Evolutionary conservation across 257 asterid genomes (phyloP).

Genomic region (Fraxinus anomala): DNA sequence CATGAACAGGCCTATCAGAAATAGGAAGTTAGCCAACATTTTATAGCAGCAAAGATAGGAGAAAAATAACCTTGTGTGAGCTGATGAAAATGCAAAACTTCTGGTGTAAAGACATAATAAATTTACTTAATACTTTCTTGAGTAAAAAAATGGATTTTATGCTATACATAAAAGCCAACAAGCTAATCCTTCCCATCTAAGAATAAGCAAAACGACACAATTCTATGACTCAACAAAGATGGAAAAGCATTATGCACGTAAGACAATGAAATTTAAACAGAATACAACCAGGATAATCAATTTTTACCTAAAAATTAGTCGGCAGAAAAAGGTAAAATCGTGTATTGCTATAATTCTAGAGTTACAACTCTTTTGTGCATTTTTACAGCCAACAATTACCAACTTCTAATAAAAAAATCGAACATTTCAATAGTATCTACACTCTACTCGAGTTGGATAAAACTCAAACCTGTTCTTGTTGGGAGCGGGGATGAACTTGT

Average conservation of each 20-base stretch:
- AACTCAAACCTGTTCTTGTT: too few species aligned
- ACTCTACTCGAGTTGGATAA: too few species aligned
- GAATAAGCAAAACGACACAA: constrained; percentile 19
- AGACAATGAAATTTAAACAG: too few species aligned
- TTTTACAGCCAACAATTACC: too few species aligned
- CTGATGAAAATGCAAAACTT: neutral
- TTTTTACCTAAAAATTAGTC: too few species aligned
- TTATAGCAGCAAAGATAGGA: constrained; percentile 16
- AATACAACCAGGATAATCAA: too few species aligned
- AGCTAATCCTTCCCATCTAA: neutral
- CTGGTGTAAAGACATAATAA: neutral
- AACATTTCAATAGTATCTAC: too few species aligned
- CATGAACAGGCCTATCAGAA: constrained; percentile 84
- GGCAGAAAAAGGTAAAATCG: too few species aligned
- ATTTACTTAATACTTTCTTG: constrained; percentile 15
- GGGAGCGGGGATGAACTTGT: too few species aligned
- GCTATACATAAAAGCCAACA: constrained; percentile 2
- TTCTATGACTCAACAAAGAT: constrained; percentile 38
- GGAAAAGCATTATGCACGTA: neutral
- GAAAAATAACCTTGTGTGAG: constrained; percentile 11
- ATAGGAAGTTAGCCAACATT: constrained; percentile 26
- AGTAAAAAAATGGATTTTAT: constrained; percentile 13
- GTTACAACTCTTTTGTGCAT: too few species aligned
- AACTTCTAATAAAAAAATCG: too few species aligned
- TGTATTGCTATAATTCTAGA: too few species aligned